Conservation (phyloP, 805 yeast genomes). For the Schwanniomyces pseudopolymorphus region DNA sequence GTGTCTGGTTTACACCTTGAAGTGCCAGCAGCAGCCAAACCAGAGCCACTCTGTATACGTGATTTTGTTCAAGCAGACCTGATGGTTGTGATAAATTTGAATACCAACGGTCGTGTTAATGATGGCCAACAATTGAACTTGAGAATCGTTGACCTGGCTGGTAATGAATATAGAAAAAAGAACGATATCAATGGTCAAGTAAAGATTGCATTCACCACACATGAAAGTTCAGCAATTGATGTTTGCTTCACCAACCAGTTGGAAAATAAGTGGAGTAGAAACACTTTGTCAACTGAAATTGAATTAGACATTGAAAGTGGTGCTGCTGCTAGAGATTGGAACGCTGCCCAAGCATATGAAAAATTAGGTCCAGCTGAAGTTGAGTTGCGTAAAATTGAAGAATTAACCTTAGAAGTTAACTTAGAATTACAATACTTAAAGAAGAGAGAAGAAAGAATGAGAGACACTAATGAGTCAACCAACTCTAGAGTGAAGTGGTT, state of each 20-base stretch:
- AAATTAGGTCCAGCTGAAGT: slow-evolving; percentile 91
- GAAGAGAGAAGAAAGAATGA: slow-evolving; percentile 83
- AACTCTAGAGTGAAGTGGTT: slow-evolving; percentile 90
- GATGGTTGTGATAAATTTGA: slow-evolving; percentile 80
- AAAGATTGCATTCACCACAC: slow-evolving; percentile 82
- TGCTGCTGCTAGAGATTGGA: slow-evolving; percentile 97
- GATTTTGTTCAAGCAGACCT: slow-evolving; percentile 86
- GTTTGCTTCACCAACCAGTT: slow-evolving; percentile 79
- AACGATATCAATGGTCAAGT: slow-evolving; percentile 72
- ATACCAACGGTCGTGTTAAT: slow-evolving; percentile 70
- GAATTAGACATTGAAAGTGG: slow-evolving; percentile 94
- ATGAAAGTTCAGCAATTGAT: slow-evolving; percentile 81
- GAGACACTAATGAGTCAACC: slow-evolving; percentile 97
- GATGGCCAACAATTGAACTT: slow-evolving; percentile 85
- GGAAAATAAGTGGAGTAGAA: slow-evolving; percentile 25
- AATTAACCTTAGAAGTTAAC: slow-evolving; percentile 77
- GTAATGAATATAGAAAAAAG: slow-evolving; percentile 77
- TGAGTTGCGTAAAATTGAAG: slow-evolving; percentile 84
- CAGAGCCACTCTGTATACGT: slow-evolving; percentile 79
- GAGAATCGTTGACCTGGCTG: slow-evolving; percentile 69
- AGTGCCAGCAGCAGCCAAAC: slow-evolving; percentile 45
- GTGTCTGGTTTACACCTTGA: slow-evolving; percentile 50
- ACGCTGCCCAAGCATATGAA: slow-evolving; percentile 87
- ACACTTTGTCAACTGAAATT: slow-evolving; percentile 59
- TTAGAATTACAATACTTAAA: slow-evolving; percentile 81